These are phyloP conservation scores for Stipa capillata DNA, from an alignment of 176 grass and related monocot species.

Conservation along the genomic window DNA sequence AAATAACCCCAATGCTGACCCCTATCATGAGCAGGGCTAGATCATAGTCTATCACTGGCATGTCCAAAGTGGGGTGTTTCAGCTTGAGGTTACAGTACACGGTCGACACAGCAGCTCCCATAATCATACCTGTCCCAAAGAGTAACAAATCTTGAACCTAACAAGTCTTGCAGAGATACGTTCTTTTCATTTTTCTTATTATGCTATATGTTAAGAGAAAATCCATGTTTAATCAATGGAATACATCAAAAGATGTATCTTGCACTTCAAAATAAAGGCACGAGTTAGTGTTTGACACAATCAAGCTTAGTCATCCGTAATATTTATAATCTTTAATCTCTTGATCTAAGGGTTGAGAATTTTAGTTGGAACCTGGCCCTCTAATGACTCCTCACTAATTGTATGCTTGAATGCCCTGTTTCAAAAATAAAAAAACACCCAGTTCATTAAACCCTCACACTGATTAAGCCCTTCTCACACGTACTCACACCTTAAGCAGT, in stretches of 20 bases:
- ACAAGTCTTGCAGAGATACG: background rate
- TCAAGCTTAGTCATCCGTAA: background rate
- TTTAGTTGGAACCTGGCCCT: no score
- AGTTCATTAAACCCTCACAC: no score
- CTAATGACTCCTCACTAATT: no score
- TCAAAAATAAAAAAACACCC: no score
- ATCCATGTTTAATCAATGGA: background rate
- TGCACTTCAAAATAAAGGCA: background rate
- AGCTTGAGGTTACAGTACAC: conserved; percentile 80
- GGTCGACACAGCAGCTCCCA: conserved; percentile 54
- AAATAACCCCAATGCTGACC: conserved; percentile 73
- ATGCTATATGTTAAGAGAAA: background rate
- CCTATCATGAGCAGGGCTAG: conserved; percentile 76
- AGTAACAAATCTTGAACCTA: background rate
- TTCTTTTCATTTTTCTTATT: background rate
- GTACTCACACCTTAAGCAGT: no score
- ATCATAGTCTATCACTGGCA: conserved; percentile 80
- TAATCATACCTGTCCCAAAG: conserved; percentile 66
- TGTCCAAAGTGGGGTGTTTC: conserved; percentile 65
- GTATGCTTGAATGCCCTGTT: no score
- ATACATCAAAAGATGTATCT: background rate
- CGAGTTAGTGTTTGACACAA: background rate
- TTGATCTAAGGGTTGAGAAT: no score
- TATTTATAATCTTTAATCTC: background rate
- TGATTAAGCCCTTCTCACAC: no score